Base-by-base conservation (phyloP, 1,284 basidiomycete genomes). In the Prillingera fragicola region DNA sequence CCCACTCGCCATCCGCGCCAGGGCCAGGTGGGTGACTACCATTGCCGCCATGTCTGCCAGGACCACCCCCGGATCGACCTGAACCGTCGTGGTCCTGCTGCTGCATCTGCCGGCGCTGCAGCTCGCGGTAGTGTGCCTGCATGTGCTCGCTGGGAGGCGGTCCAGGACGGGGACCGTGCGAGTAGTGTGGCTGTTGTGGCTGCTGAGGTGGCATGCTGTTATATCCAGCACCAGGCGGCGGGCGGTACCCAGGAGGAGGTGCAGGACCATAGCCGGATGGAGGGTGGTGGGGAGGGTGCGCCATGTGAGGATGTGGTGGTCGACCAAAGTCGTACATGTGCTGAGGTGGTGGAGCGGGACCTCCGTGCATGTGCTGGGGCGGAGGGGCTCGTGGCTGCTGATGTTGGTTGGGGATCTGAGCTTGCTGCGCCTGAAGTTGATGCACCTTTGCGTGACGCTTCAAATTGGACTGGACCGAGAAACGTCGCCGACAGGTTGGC, bases 381-480 rank as follows among this genome's bases (percentile, higher is more conserved):
- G 41, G 18, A 9, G 22, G 32, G 12, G 8, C 13, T 22, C 33
- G 15, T 15, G 23, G 38, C 22, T 41, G 33, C 17, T 29, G 26
- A 19, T 37, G 40, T 15, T n/a, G 19, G 23, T 31, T 35, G 24
- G 42, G 40, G 6, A 48, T 48, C 27, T 51, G 49, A 10, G 37
- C 33, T 17, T 46, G 52, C 37, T 54, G 48, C 17, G 37, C 42
- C 34, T 43, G 42, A 29, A 60, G 32, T 40, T 64, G 62, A 45
- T 70, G 67, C 10, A 67, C 64, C 42, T 67, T 67, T 21, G 65
- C 62, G 41, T 70, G 67, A 18, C 67, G 54, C 44, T 67, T 67
- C 21, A 70, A 50, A 45, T 70, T 70, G n/a, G 64, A 67, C 42
- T 70, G 67, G 0, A 70, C 67, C 2, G 67, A 70, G 51, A 70